Percentiles rank a stretch among this genome's conserved stretches.
These are phyloP conservation scores for Solanum hybrid DNA, from an alignment of 305 asterid species.

Conservation along the genomic window DNA sequence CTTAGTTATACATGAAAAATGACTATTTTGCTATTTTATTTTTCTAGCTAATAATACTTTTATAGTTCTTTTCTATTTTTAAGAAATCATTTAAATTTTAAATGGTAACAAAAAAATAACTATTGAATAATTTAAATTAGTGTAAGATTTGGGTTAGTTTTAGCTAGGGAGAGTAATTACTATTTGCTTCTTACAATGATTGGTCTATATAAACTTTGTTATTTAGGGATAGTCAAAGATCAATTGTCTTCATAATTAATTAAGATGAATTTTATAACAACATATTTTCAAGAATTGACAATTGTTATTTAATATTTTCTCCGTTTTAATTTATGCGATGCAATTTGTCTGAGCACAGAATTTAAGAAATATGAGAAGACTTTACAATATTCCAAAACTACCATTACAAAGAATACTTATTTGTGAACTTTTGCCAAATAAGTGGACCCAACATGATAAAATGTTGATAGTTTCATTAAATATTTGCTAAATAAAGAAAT, in stretches of 20 bases:
- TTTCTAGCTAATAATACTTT: neutral
- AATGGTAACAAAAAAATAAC: neutral
- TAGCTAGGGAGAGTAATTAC: neutral
- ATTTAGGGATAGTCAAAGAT: neutral
- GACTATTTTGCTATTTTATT: neutral
- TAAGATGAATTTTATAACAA: neutral
- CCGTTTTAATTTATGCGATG: neutral
- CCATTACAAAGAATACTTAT: neutral
- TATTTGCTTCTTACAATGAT: neutral
- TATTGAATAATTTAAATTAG: neutral
- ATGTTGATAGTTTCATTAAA: neutral
- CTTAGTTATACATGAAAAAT: conserved; percentile 7
- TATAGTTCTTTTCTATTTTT: neutral
- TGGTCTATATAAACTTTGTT: neutral
- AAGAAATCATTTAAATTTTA: neutral
- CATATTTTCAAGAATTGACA: neutral
- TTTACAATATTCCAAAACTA: neutral
- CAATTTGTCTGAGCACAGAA: neutral
- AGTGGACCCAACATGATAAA: neutral
- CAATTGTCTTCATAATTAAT: neutral
- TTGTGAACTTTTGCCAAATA: neutral
- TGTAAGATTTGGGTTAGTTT: neutral
- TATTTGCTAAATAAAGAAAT: neutral
- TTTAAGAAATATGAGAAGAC: neutral
- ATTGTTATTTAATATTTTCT: neutral